These are phyloP conservation scores for Speleostelium caveatum DNA, from an alignment of 78 protist genomes.

Conservation along the genomic window DNA sequence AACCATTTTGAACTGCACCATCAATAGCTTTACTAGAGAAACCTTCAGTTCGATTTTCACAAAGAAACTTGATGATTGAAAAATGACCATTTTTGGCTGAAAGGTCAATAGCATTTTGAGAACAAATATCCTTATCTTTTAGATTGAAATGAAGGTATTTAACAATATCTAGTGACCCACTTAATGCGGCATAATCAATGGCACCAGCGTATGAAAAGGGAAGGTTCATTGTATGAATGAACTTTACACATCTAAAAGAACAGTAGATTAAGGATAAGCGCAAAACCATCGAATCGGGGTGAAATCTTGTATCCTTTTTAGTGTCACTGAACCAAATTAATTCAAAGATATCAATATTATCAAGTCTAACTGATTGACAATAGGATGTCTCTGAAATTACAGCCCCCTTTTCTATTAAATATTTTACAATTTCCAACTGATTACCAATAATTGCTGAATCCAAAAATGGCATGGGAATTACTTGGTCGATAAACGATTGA, in stretches of 20 bases:
- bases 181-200: not conserved
- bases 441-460: not conserved
- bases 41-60: constrained; percentile 31
- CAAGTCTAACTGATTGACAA: too few relatives aligned
- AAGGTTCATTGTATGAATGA: not conserved
- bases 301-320: too few relatives aligned
- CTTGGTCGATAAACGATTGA: too few relatives aligned
- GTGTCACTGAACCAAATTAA: too few relatives aligned
- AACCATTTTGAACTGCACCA: not conserved
- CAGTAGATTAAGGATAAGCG: too few relatives aligned
- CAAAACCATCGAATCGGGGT: too few relatives aligned
- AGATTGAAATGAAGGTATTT: not conserved
- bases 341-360: too few relatives aligned
- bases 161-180: not conserved
- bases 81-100: not conserved
- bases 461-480: too few relatives aligned
- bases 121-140: not conserved
- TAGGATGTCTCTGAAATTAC: too few relatives aligned
- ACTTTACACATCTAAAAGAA: constrained; percentile 20
- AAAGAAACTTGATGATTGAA: constrained; percentile 1
- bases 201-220: too few relatives aligned
- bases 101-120: not conserved
- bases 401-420: too few relatives aligned
- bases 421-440: not conserved
- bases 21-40: constrained; percentile 2